Evolutionary conservation across 2,329 filamentous ascomycete genomes (phyloP), one percentile per base, ranked within the genome.

Genomic region (Pestalotiopsis sp.): DNA sequence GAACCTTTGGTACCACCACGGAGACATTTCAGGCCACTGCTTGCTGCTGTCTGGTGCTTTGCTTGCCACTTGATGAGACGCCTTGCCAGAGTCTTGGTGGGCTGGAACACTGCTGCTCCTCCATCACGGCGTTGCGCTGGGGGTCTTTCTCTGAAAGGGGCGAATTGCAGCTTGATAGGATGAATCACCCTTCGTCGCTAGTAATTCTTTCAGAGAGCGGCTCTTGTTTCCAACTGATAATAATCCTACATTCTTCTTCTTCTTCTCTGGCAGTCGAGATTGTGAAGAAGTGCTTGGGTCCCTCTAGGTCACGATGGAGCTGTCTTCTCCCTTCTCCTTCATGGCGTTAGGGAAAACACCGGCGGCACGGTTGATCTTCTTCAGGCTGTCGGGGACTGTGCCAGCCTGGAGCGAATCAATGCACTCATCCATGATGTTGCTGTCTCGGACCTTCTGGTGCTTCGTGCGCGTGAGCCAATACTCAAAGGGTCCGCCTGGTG

Each of bases 401-500:
- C 83, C 83, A 0, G 70, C 69, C 56, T 80, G 76, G 27, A 85
- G 74, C 20, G 71, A 74, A 1, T 67, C 69, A 66, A 85, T 76
- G 45, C 77, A 78, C 20, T 81, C 75, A 27, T 81, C 79, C 6
- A 84, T 79, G 39, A 80, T 63, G 3, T 70, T 69, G 1, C 71
- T 67, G 65, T 82, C 77, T 0, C 78, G 74, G 11, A 82, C 72
- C 23, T 80, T 79, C 68, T 82, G 79, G 4, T 73, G 73, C 57
- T 80, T 80, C 4, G 82, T 83, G 49, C 79, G 77, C 11, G 80
- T 79, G n/a, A 84, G 76, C 83, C 83, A 85, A 73, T 85, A 83
- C 74, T 83, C 80, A 68, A 85, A 84, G 0, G 83, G 82, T 0
- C 83, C 83, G 5, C 79, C 80, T 82, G 41, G 58, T 13, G 41